Conservation (phyloP, 495 filamentous ascomycete genomes). For the Xylaria grammica region DNA sequence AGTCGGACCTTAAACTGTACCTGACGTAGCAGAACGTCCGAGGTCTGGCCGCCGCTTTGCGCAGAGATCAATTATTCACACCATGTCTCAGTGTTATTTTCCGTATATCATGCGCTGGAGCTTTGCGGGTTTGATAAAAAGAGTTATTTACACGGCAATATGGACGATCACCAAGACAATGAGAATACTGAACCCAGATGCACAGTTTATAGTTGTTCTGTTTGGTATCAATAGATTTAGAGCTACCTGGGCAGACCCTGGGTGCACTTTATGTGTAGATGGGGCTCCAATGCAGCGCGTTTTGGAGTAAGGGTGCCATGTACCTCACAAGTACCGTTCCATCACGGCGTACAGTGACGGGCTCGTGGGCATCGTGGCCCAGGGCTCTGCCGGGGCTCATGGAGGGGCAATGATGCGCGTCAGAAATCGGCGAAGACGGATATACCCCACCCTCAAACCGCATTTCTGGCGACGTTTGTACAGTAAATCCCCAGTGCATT, state of each 20-base stretch:
- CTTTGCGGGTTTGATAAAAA: neutral
- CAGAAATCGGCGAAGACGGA: slow-evolving; percentile 15
- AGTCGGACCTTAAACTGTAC: slow-evolving; percentile 5
- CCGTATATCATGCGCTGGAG: neutral
- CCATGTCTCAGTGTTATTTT: neutral
- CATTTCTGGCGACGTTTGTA: neutral
- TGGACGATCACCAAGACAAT: neutral
- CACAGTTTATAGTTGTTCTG: no score
- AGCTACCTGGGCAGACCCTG: neutral
- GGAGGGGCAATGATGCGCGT: slow-evolving; percentile 19
- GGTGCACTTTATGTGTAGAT: neutral
- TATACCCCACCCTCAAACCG: slow-evolving; percentile 18
- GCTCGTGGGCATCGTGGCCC: neutral
- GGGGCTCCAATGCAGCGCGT: neutral
- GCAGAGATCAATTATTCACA: neutral
- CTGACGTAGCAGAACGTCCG: slow-evolving; percentile 1
- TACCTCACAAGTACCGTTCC: slow-evolving; percentile 10
- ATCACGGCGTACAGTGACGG: slow-evolving; percentile 11
- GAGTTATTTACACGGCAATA: neutral
- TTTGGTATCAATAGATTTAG: slow-evolving; percentile 5
- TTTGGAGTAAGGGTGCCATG: neutral
- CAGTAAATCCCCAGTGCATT: neutral
- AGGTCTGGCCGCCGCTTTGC: slow-evolving; percentile 10
- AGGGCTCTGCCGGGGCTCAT: neutral
- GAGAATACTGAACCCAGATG: no score